Conservation (phyloP, 306 rosid genomes). For the Geum urbanum region DNA sequence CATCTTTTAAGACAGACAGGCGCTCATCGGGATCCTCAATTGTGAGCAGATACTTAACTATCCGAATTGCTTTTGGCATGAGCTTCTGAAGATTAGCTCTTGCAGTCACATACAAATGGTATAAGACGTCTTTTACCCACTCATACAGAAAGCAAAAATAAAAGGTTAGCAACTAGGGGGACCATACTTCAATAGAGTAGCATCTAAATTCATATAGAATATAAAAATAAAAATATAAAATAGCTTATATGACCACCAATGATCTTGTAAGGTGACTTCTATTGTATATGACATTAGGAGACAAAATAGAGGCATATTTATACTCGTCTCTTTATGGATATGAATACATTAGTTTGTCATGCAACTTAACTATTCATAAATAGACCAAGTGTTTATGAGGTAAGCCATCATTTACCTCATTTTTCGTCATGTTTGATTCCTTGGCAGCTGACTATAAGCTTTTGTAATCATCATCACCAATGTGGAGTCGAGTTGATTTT, state of each 20-base stretch:
- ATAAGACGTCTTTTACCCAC: conserved; percentile 75
- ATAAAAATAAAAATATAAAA: too few relatives aligned
- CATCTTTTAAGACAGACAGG: too few relatives aligned
- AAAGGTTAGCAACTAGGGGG: too few relatives aligned
- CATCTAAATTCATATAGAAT: not conserved
- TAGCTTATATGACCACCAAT: too few relatives aligned
- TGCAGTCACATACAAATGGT: conserved; percentile 17
- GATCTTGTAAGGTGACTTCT: not conserved
- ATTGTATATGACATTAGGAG: not conserved
- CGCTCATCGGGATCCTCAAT: conserved; percentile 60
- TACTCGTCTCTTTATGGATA: not conserved
- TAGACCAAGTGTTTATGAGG: not conserved
- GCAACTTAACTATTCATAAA: not conserved
- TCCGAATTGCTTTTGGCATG: conserved; percentile 81
- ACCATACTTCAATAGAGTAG: not conserved
- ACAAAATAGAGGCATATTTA: not conserved
- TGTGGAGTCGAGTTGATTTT: too few relatives aligned
- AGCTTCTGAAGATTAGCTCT: conserved; percentile 77
- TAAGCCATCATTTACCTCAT: conserved; percentile 53
- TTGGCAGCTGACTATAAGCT: conserved; percentile 93
- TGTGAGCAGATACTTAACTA: conserved; percentile 63
- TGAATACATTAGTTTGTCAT: not conserved
- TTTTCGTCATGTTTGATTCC: conserved; percentile 75
- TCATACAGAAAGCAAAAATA: not conserved
- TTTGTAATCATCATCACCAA: conserved; percentile 93